These are phyloP conservation scores for Aspergillus mulundensis DNA, from an alignment of 495 filamentous ascomycete species.

Conservation along the genomic window DNA sequence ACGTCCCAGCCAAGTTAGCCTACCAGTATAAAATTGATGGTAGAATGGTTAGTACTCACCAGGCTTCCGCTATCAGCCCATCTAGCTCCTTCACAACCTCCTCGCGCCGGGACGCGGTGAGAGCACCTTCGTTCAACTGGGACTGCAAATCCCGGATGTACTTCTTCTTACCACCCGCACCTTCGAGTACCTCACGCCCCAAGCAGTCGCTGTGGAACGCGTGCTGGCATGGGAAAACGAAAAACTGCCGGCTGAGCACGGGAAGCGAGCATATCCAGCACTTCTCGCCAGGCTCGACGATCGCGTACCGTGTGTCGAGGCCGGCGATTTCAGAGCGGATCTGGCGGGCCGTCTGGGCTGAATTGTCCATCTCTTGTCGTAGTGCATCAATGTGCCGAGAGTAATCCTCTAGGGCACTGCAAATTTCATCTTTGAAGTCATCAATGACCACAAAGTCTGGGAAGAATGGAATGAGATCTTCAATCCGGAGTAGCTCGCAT, in stretches of 20 bases:
- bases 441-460: conserved; percentile 99
- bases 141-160: conserved; percentile 82
- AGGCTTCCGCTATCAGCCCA: conserved; percentile 73
- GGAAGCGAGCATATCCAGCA: conserved; percentile 86
- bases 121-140: conserved; percentile 67
- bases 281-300: conserved; percentile 93
- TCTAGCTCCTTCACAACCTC: conserved; percentile 85
- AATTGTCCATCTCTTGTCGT: conserved; percentile 95
- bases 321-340: conserved; percentile 82
- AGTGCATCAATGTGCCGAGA: conserved; percentile 80
- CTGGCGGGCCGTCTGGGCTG: conserved; percentile 76
- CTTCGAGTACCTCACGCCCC: conserved; percentile 74
- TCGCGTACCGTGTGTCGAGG: conserved; percentile 85
- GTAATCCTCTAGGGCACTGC: conserved; percentile 87
- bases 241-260: conserved; percentile 84
- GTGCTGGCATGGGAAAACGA: conserved; percentile 97
- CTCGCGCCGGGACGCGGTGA: conserved; percentile 64
- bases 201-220: conserved; percentile 95
- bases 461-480: conserved; percentile 97
- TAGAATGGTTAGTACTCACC: conserved; percentile 49
- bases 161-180: conserved; percentile 65
- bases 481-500: conserved; percentile 87
- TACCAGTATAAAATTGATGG: no score
- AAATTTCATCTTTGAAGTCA: conserved; percentile 98
- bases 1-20: no score